Percentiles rank a stretch among this genome's conserved stretches.
Evolutionary conservation across 164 flowering plant species (phyloP).

Genomic region (Vitis amurensis): DNA sequence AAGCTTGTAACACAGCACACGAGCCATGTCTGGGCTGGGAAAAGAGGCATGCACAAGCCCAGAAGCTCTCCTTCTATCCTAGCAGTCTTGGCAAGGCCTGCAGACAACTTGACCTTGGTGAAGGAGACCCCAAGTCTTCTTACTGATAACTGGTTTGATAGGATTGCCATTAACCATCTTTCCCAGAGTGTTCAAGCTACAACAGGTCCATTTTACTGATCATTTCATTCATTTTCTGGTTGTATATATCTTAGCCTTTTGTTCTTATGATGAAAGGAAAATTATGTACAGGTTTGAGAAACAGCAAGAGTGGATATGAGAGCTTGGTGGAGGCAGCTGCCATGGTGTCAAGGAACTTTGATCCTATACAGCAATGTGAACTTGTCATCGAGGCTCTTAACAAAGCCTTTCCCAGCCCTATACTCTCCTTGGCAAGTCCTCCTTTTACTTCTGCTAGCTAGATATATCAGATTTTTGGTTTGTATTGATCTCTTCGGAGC

Average conservation of each 20-base stretch:
- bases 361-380: slow-evolving; percentile 48
- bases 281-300: slow-evolving; percentile 45
- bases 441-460: neutral
- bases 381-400: slow-evolving; percentile 52
- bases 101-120: slow-evolving; percentile 4
- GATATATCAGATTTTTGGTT: neutral
- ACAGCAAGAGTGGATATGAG: slow-evolving; percentile 61
- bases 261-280: neutral
- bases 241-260: neutral
- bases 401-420: slow-evolving; percentile 58
- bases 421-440: slow-evolving; percentile 50
- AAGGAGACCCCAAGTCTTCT: slow-evolving; percentile 17
- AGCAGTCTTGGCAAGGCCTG: slow-evolving; percentile 39
- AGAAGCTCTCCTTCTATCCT: slow-evolving; percentile 3
- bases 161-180: slow-evolving; percentile 60
- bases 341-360: slow-evolving; percentile 31
- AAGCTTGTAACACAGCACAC: slow-evolving; percentile 13
- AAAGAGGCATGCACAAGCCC: neutral
- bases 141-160: slow-evolving; percentile 68
- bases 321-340: slow-evolving; percentile 72
- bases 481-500: too few species aligned
- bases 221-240: neutral
- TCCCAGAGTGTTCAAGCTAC: slow-evolving; percentile 60
- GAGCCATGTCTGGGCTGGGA: neutral
- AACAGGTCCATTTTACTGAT: slow-evolving; percentile 41